Evolutionary conservation across 1,284 basidiomycete genomes (phyloP), one percentile per base, ranked within the genome.

Genomic region (Mixia osmundae): DNA sequence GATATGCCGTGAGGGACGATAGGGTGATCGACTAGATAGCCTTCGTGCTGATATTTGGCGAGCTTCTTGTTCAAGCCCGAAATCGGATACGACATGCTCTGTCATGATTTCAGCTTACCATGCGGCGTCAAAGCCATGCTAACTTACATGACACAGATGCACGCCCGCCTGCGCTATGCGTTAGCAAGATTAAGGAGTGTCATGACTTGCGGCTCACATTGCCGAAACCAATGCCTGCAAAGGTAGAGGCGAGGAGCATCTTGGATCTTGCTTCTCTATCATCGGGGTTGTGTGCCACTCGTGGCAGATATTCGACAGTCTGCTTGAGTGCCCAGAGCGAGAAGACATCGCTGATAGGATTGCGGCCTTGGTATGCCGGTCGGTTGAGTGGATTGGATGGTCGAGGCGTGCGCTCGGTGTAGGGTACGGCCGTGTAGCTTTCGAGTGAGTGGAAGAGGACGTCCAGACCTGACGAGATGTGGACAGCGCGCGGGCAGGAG

Each of bases 41-140:
- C 41, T 5, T 29, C 30, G 20, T 30, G 34, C 20, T 36, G 23
- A 56, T 75, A 83, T 54, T 77, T 76, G 3, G 80, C 76, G 0
- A 82, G 76, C 45, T 72, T 73, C 61, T 94, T 94, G 64, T 95
- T 95, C 51, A 94, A 59, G 1, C 87, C 85, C 14, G 82, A 87
- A 44, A 91, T 85, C 4, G 43, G 42, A 36, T 45, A 43, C n/a
- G 31, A 33, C 12, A 33, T 7, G 15, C n/a, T 15, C 77, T 79
- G 43, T n/a, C 10, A 15, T 23, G 19, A 20, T 16, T n/a, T 12
- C 53, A 4, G 11, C 14, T 20, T 8, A 53, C 45, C 53, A 56
- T 26, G 54, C 53, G 41, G 51, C 50, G 14, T 51, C 53, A 47
- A 55, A 53, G 46, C 50, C 19, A 20, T 22, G 37, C 24, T 28